phyloP scores from a whole-genome alignment of 192 early-diverging fungal genomes.

The Chytriomyces sp. region DNA sequence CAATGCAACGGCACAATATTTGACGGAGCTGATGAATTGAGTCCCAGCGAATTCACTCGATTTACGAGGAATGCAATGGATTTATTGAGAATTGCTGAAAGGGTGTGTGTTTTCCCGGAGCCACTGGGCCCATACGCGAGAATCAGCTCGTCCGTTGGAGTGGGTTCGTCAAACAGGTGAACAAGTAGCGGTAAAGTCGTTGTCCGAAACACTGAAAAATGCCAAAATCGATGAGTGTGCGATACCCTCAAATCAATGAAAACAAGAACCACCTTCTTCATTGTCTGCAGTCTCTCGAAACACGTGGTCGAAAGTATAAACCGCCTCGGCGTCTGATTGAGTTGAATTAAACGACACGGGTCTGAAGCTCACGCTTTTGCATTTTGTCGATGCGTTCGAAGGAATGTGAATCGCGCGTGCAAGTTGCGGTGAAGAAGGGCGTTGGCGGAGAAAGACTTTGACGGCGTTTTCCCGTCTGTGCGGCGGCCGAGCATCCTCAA shows the following conservation, averaged over 20 bases:
- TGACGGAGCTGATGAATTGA: no score
- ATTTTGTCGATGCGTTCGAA: background rate
- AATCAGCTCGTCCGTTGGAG: conserved; percentile 24
- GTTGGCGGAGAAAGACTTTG: conserved; percentile 31
- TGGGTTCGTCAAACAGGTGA: background rate
- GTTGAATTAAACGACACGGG: background rate
- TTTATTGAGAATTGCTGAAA: conserved; percentile 18
- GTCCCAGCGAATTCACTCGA: background rate
- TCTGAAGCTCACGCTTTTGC: background rate
- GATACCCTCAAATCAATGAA: background rate
- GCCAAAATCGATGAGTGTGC: background rate
- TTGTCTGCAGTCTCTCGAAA: conserved; percentile 27
- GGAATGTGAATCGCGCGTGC: conserved; percentile 6
- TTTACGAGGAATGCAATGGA: conserved; percentile 17
- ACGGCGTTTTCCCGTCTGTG: no score
- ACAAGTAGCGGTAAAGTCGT: conserved; percentile 26
- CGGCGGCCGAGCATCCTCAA: no score
- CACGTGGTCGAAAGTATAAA: conserved; percentile 30
- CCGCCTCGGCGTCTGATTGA: background rate
- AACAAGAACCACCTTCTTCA: conserved; percentile 1
- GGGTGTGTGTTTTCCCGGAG: conserved; percentile 32
- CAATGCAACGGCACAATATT: no score
- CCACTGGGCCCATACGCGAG: conserved; percentile 39
- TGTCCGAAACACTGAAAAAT: conserved; percentile 16
- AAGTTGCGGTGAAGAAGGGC: conserved; percentile 1